Base-by-base conservation (phyloP, 495 filamentous ascomycete genomes). In the Penicillium mononematosum region DNA sequence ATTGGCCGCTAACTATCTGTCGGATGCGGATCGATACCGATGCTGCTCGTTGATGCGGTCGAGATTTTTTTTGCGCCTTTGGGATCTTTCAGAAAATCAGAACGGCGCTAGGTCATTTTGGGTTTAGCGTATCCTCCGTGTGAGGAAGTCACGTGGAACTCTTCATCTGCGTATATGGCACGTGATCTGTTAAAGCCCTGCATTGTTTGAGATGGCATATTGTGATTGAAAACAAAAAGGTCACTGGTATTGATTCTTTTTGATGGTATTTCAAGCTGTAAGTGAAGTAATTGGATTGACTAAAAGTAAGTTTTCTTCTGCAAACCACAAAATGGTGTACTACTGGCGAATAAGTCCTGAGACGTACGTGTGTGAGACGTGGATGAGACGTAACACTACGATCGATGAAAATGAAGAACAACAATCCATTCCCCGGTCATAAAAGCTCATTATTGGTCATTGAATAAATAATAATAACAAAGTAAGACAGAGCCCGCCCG, bases 81-180 rank as follows among this genome's bases (percentile, higher is more conserved):
- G 65, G 66, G 68, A 72, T 71, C 70, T 73, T 76, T 75, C 69
- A 62, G 74, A 77, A 78, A 77, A 76, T 74, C 70, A 71, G 68
- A 66, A 70, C 32, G 8, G 47, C 74, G 69, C 76, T 78, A 78
- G 60, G 20, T 60, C 52, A 7, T 12, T 47, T 47, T 11, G 0
- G 45, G 69, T 47, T 44, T 76, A 76, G 75, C 50, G 53, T 29
- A 17, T 45, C n/a, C 49, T 45, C 36, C 38, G 55, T 55, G 56
- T 58, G 54, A 54, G 54, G 29, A 55, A 36, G 19, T 65, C 71
- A 76, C 72, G 70, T 76, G 70, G 50, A 16, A 0, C n/a, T 19
- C 16, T 39, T 42, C 17, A 36, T 38, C 39, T 36, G 67, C 67
- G 59, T 66, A 59, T 63, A 67, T 65, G 38, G 75, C 74, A 76